These are phyloP conservation scores for Helotiales sp. DNA, from an alignment of 2,329 filamentous ascomycete genomes.

Conservation along the genomic window DNA sequence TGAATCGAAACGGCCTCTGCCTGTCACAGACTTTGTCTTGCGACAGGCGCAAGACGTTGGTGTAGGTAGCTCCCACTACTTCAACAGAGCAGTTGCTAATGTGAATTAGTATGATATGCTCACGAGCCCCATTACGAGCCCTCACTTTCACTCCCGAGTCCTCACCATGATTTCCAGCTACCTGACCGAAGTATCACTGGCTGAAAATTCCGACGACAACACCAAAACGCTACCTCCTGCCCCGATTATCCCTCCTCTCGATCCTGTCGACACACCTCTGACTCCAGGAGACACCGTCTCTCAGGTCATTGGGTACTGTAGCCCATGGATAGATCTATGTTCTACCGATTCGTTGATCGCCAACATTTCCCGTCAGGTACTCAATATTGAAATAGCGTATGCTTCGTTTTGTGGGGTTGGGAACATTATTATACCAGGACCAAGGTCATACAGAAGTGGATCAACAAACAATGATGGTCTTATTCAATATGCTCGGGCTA, in stretches of 20 bases:
- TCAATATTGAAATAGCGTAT: slow-evolving; percentile 90
- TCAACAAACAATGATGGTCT: slow-evolving; percentile 51
- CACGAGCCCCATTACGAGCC: slow-evolving; percentile 76
- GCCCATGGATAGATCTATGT: slow-evolving; percentile 88
- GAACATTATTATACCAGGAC: slow-evolving; percentile 80
- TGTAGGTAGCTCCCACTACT: slow-evolving; percentile 48
- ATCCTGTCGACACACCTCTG: slow-evolving; percentile 75
- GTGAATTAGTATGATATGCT: slow-evolving; percentile 70
- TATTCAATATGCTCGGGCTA: slow-evolving; percentile 78
- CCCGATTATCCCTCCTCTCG: slow-evolving; percentile 67
- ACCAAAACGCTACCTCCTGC: slow-evolving; percentile 48
- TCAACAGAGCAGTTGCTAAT: slow-evolving; percentile 25
- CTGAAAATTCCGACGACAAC: slow-evolving; percentile 42
- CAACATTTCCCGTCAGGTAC: slow-evolving; percentile 82
- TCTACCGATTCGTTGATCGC: slow-evolving; percentile 81
- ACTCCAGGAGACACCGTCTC: slow-evolving; percentile 67
- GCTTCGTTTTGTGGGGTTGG: slow-evolving; percentile 91
- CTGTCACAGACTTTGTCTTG: slow-evolving; percentile 64
- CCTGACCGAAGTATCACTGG: slow-evolving; percentile 40
- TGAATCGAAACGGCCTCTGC: slow-evolving; percentile 61
- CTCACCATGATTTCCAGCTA: slow-evolving; percentile 60
- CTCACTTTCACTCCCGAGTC: slow-evolving; percentile 69
- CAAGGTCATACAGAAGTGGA: slow-evolving; percentile 58
- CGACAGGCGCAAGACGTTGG: slow-evolving; percentile 67
- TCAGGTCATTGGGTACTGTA: slow-evolving; percentile 77